Conservation (phyloP, 1,284 basidiomycete species). For the Fomitiporia mediterranea region DNA sequence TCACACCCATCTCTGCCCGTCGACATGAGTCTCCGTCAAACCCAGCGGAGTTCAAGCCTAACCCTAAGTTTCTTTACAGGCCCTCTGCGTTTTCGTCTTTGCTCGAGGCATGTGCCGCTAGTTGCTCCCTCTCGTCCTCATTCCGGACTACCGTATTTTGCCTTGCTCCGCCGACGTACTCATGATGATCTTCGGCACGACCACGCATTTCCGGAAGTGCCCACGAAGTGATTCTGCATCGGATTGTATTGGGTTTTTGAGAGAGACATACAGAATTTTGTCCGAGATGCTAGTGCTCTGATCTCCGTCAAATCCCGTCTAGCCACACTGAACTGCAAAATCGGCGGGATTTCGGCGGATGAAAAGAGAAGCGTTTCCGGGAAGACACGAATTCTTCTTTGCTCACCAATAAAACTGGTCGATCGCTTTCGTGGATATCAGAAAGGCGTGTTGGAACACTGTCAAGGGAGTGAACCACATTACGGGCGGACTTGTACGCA, state of each 20-base stretch:
- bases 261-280: conserved; percentile 11
- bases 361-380: conserved; percentile 12
- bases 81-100: conserved; percentile 9
- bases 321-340: too few relatives aligned
- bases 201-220: conserved; percentile 10
- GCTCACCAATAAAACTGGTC: neutral
- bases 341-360: neutral
- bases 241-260: neutral
- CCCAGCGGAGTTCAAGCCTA: conserved; percentile 12
- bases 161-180: neutral
- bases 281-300: conserved; percentile 12
- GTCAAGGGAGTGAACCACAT: neutral
- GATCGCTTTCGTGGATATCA: neutral
- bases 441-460: neutral
- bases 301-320: neutral
- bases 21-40: conserved; percentile 5
- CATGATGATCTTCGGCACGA: neutral
- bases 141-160: too few relatives aligned
- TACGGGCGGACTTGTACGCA: neutral
- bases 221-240: neutral
- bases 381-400: conserved; percentile 11
- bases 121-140: too few relatives aligned
- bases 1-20: neutral
- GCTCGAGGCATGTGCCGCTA: neutral
- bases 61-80: conserved; percentile 11